Conservation (phyloP, 2,329 filamentous ascomycete species). For the Mycocentrospora acerina region DNA sequence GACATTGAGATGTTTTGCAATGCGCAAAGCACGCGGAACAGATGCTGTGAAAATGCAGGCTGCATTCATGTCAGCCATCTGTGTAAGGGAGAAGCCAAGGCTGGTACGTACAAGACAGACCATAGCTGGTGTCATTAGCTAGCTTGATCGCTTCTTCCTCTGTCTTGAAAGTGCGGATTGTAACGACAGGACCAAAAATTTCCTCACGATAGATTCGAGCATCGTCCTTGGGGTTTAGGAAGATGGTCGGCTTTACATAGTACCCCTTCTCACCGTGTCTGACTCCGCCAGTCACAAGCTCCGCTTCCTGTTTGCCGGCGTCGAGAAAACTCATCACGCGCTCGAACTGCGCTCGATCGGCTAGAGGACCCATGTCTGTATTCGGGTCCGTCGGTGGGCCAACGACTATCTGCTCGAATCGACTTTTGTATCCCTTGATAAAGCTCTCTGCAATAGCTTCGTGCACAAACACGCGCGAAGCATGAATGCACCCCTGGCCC, state of each 20-base stretch:
- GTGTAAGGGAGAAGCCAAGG: too few species aligned
- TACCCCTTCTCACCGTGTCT: constrained; percentile 29
- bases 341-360: constrained; percentile 29
- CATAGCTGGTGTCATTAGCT: constrained; percentile 35
- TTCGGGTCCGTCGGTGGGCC: constrained; percentile 33
- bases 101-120: constrained; percentile 26
- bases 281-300: constrained; percentile 31
- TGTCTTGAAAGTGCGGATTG: constrained; percentile 32
- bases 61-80: too few species aligned
- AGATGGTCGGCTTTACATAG: constrained; percentile 34
- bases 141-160: constrained; percentile 36
- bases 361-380: constrained; percentile 38
- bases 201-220: constrained; percentile 30
- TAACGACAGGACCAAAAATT: constrained; percentile 37
- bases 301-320: constrained; percentile 25
- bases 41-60: constrained; percentile 29
- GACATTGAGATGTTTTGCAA: constrained; percentile 33
- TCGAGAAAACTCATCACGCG: constrained; percentile 34
- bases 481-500: constrained; percentile 43
- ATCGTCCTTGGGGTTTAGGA: constrained; percentile 26
- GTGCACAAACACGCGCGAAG: constrained; percentile 43
- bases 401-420: constrained; percentile 33
- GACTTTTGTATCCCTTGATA: constrained; percentile 38
- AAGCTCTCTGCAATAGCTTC: constrained; percentile 42
- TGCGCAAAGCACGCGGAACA: constrained; percentile 27